Conservation (phyloP, 192 early-diverging fungal species). For the Backusella morwellensis region DNA sequence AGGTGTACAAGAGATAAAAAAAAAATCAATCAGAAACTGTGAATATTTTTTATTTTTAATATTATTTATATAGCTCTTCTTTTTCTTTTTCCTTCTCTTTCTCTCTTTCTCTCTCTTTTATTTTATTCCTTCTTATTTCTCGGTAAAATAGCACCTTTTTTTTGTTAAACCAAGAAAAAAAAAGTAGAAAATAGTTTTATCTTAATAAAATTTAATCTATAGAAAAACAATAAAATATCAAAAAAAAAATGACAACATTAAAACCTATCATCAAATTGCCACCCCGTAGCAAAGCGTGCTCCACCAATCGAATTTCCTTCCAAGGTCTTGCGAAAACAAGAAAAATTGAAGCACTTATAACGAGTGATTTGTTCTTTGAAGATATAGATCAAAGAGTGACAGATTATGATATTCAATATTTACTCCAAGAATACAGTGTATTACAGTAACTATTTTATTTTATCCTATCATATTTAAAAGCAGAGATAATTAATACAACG, state of each 20-base stretch:
- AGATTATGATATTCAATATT: conserved; percentile 10
- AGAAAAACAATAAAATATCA: neutral
- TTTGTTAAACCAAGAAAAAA: neutral
- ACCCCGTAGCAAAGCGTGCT: conserved; percentile 12
- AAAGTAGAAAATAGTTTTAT: neutral
- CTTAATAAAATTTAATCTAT: conserved; percentile 1
- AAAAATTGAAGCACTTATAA: neutral
- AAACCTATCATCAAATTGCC: conserved; percentile 11
- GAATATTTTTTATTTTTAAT: neutral
- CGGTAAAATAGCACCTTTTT: neutral
- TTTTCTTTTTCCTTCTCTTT: neutral
- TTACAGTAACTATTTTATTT: conserved; percentile 10
- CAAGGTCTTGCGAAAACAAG: neutral
- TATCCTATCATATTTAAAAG: conserved; percentile 4
- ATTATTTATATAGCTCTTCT: neutral
- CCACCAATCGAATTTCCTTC: conserved; percentile 1
- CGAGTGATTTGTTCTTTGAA: conserved; percentile 8
- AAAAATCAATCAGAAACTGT: conserved; percentile 8
- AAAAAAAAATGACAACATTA: neutral
- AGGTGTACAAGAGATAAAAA: neutral
- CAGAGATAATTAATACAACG: conserved; percentile 7
- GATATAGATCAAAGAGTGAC: neutral
- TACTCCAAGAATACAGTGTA: conserved; percentile 7
- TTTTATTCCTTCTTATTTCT: neutral
- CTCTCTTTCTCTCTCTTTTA: neutral